Base-by-base conservation (phyloP, 1,284 basidiomycete species). In the Sporisorium exsertum region DNA sequence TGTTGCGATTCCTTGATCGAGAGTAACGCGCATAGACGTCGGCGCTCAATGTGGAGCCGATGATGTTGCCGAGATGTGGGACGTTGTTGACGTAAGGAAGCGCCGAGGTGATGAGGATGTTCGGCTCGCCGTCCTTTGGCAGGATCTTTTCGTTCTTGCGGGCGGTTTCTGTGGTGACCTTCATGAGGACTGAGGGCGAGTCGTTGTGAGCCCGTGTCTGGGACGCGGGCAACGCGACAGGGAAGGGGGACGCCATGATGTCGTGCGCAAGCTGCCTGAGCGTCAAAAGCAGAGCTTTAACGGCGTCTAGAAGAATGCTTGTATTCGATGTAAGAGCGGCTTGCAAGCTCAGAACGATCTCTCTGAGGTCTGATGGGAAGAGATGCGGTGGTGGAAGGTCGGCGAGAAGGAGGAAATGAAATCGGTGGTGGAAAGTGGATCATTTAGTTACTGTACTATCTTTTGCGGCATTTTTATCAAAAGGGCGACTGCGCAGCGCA, bases 61-160 rank as follows among this genome's bases (percentile, higher is more conserved):
- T 98, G 86, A 99, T 97, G 87, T 99, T 99, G 52, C 96, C 96
- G 55, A 99, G 90, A 88, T 99, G 97, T 26, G 97, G 97, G 16
- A 98, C 96, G 84, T 99, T 99, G 87, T 99, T 99, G 86, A 97
- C 98, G 85, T 87, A 99, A 15, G 97, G 97, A 60, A 99, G 87
- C 42, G 97, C 96, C 66, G 95, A 97, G 10, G 97, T 98, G 84
- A 99, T 92, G 45, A 99, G 88, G 55, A 97, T 65, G 74, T 85
- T 85, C 37, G 73, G 50, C 62, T 84, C 71, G 56, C 71, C 77
- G n/a, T 79, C 66, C 35, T 73, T 72, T 26, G 83, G 83, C 12
- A 82, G 59, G 55, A 84, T 74, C 70, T 79, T 80, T 43, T 70
- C 55, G 29, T 72, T 70, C 37, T 72, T 76, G 18, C 68, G 76